A percentile compares a stretch with the other conserved stretches of the same genome.
phyloP scores from a whole-genome alignment of 352 stramenopile species.

The Globisporangium middletonii region DNA sequence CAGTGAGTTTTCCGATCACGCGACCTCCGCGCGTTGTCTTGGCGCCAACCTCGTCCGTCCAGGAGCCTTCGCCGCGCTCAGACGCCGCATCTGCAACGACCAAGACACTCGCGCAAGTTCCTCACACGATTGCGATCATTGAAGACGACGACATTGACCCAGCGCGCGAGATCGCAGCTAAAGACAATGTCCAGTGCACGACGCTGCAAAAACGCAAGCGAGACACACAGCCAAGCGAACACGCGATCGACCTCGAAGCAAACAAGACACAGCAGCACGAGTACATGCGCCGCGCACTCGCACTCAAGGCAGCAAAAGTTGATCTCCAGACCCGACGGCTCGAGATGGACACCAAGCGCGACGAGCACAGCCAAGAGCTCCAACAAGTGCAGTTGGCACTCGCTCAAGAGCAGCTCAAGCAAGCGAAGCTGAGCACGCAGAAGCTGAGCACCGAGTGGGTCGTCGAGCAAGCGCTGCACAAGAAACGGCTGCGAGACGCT shows the following conservation, averaged over 20 bases:
- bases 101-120: background rate
- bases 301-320: conserved; percentile 30
- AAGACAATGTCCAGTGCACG: background rate
- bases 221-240: background rate
- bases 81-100: background rate
- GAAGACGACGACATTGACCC: background rate
- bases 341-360: conserved; percentile 40
- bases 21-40: background rate
- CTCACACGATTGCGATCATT: background rate
- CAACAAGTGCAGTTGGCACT: conserved; percentile 41
- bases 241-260: background rate
- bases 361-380: conserved; percentile 27
- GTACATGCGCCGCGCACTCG: conserved; percentile 34
- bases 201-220: conserved; percentile 7
- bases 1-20: background rate
- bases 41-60: background rate
- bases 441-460: conserved; percentile 49
- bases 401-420: conserved; percentile 46
- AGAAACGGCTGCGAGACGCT: conserved; percentile 39
- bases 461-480: conserved; percentile 47
- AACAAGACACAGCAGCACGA: conserved; percentile 13
- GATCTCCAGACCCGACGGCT: conserved; percentile 38
- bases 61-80: background rate
- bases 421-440: conserved; percentile 37
- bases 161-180: background rate